These are phyloP conservation scores for Cyberlindnera americana DNA, from an alignment of 805 yeast genomes.

Conservation along the genomic window DNA sequence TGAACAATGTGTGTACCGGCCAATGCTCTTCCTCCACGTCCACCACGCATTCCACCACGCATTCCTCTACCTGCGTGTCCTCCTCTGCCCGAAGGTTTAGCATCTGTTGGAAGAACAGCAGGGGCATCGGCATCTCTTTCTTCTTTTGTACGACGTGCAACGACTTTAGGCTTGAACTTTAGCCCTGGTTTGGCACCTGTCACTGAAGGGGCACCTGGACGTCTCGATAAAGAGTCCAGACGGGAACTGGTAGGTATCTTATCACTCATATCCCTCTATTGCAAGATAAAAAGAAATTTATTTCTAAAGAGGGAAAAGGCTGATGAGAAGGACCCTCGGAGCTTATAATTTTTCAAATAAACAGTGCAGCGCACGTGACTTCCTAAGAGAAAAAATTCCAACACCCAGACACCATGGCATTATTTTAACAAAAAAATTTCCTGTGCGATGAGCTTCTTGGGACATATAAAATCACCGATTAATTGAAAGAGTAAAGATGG, in stretches of 20 bases:
- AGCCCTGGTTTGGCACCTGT: conserved; percentile 46
- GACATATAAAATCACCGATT: neutral
- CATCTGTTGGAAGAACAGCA: conserved; percentile 10
- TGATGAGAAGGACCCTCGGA: too few relatives aligned
- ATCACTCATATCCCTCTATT: conserved; percentile 28
- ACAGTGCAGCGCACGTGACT: too few relatives aligned
- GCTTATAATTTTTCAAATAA: neutral
- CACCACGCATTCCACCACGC: conserved; percentile 21
- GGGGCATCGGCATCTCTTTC: conserved; percentile 82
- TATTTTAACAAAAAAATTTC: conserved; percentile 7
- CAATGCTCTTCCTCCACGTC: conserved; percentile 28
- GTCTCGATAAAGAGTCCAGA: conserved; percentile 34
- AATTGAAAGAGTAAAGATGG: conserved; percentile 11
- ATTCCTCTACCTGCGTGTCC: conserved; percentile 10
- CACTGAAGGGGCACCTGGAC: conserved; percentile 30
- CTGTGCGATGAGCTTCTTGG: conserved; percentile 10
- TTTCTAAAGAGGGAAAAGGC: too few relatives aligned
- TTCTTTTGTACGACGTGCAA: conserved; percentile 77
- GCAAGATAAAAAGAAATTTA: too few relatives aligned
- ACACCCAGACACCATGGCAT: conserved; percentile 2
- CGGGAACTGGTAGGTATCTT: conserved; percentile 27
- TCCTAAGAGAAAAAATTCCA: neutral
- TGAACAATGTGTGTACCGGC: conserved; percentile 60
- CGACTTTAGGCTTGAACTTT: conserved; percentile 83
- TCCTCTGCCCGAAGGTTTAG: neutral